phyloP scores from a whole-genome alignment of 768 basidiomycete species.

The Strobilomyces echinocephalus region DNA sequence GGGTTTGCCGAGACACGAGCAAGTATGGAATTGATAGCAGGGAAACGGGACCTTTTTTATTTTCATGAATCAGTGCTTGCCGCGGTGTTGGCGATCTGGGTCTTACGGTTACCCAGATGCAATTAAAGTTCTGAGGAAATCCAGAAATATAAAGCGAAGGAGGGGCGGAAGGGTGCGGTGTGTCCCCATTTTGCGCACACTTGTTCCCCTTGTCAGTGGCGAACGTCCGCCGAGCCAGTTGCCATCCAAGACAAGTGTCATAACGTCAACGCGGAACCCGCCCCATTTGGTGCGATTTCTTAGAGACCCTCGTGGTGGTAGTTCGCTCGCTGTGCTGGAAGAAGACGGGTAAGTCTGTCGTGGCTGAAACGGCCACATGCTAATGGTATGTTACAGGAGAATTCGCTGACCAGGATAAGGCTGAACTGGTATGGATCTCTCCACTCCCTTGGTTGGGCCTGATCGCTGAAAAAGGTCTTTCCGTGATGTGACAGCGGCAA shows the following conservation, averaged over 20 bases:
- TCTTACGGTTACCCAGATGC: slow-evolving; percentile 16
- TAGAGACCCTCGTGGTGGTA: background rate
- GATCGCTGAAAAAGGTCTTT: slow-evolving; percentile 40
- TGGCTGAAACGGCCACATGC: slow-evolving; percentile 12
- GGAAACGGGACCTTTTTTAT: slow-evolving; percentile 25
- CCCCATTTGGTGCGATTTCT: background rate
- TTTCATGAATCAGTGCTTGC: slow-evolving; percentile 26
- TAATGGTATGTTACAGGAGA: slow-evolving; percentile 19
- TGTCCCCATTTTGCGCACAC: slow-evolving; percentile 16
- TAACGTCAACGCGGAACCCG: slow-evolving; percentile 9
- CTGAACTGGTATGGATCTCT: slow-evolving; percentile 29
- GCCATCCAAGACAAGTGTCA: slow-evolving; percentile 6
- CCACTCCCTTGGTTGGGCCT: slow-evolving; percentile 14
- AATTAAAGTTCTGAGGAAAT: slow-evolving; percentile 31
- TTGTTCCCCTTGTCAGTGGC: background rate
- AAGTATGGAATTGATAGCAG: slow-evolving; percentile 26
- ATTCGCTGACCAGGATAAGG: background rate
- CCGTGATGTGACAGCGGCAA: slow-evolving; percentile 42
- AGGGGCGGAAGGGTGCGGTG: slow-evolving; percentile 3
- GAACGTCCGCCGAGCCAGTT: background rate
- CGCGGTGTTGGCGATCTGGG: slow-evolving; percentile 27
- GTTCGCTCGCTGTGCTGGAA: slow-evolving; percentile 4
- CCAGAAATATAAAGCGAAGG: slow-evolving; percentile 26
- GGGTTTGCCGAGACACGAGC: slow-evolving; percentile 26
- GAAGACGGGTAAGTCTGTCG: slow-evolving; percentile 15